Conservation (phyloP, 805 yeast species). For the Candida yuanshanica region DNA sequence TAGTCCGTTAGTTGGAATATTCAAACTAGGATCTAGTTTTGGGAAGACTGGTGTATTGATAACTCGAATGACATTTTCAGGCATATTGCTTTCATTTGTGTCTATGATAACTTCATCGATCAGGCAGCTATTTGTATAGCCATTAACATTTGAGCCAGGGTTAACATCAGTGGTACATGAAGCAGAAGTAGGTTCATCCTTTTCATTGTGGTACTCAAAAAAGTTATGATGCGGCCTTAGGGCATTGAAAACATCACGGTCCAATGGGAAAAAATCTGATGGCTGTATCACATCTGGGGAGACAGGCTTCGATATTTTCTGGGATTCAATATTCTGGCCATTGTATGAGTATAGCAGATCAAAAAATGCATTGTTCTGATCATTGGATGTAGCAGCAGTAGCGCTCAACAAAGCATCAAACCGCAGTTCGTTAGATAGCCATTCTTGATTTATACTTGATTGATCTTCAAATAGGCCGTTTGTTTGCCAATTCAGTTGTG, state of each 20-base stretch:
- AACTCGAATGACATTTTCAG: slow-evolving; percentile 39
- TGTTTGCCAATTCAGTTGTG: slow-evolving; percentile 7
- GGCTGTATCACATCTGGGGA: neutral
- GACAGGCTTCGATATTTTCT: neutral
- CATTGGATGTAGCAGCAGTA: slow-evolving; percentile 52
- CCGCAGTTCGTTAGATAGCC: slow-evolving; percentile 65
- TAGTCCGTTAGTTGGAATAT: slow-evolving; percentile 55
- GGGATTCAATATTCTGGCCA: neutral
- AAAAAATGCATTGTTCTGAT: slow-evolving; percentile 47
- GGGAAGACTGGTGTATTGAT: slow-evolving; percentile 30
- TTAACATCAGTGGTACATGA: neutral
- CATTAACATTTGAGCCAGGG: neutral
- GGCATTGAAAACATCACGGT: slow-evolving; percentile 24
- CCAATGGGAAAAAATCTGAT: slow-evolving; percentile 14
- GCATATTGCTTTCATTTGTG: slow-evolving; percentile 39
- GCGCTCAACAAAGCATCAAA: slow-evolving; percentile 73
- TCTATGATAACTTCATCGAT: slow-evolving; percentile 12
- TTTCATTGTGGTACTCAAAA: no score
- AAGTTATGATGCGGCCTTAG: slow-evolving; percentile 15
- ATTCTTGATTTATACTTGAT: slow-evolving; percentile 31
- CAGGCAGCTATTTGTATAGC: neutral
- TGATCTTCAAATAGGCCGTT: slow-evolving; percentile 15
- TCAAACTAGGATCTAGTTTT: slow-evolving; percentile 26
- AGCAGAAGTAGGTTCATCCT: neutral
- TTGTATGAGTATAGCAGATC: slow-evolving; percentile 40